Conservation (phyloP, 305 asterid genomes). For the Fraxinus sp. region DNA sequence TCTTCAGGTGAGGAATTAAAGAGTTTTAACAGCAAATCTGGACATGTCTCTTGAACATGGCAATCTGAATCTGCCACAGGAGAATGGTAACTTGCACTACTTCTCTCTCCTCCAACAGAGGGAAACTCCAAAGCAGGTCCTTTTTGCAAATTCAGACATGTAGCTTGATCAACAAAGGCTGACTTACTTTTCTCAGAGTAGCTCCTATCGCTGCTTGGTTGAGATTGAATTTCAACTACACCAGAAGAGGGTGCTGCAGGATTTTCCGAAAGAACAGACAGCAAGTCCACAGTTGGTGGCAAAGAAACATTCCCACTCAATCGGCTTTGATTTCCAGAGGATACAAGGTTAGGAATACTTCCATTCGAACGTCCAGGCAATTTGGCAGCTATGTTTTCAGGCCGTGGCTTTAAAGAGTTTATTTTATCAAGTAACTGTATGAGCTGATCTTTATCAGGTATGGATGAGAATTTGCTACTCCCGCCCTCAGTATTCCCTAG, state of each 20-base stretch:
- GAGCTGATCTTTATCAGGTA: conserved; percentile 62
- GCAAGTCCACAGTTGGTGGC: conserved; percentile 70
- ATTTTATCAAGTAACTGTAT: conserved; percentile 62
- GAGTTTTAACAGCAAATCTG: conserved; percentile 51
- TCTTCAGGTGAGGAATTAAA: conserved; percentile 69
- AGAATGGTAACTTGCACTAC: conserved; percentile 55
- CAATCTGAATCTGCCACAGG: conserved; percentile 52
- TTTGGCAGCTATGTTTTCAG: conserved; percentile 46
- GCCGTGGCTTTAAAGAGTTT: conserved; percentile 54
- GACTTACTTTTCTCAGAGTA: conserved; percentile 73
- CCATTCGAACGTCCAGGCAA: conserved; percentile 25
- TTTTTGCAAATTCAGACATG: conserved; percentile 36
- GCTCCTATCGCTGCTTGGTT: conserved; percentile 54
- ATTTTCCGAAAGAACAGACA: conserved; percentile 57
- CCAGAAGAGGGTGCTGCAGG: conserved; percentile 33
- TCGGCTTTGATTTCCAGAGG: conserved; percentile 40
- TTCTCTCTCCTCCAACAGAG: conserved; percentile 48
- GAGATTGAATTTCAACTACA: conserved; percentile 44
- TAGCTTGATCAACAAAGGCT: conserved; percentile 37
- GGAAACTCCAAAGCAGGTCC: conserved; percentile 36
- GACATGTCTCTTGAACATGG: conserved; percentile 44
- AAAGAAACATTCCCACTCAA: conserved; percentile 37
- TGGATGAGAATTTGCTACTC: conserved; percentile 32
- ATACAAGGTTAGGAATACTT: conserved; percentile 27
- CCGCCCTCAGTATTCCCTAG: conserved; percentile 49